Base-by-base conservation (phyloP, 306 rosid genomes). In the Alnus rubra region DNA sequence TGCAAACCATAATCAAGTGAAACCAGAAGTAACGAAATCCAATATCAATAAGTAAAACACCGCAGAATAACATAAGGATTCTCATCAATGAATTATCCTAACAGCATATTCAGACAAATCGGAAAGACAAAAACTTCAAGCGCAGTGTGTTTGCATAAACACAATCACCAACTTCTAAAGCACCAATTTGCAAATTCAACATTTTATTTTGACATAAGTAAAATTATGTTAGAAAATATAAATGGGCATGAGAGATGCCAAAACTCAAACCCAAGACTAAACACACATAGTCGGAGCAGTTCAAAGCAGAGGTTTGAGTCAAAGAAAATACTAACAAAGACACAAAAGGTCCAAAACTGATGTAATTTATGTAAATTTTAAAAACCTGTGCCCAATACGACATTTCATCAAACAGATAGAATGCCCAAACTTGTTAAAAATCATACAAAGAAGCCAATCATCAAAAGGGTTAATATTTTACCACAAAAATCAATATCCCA, bases 1-100 rank as follows among this genome's bases (percentile, higher is more conserved):
- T 83, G 37, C 37, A 53, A 53, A 75, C 45, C 23, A 14, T 67
- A 82, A 64, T 23, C 28, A 65, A 74, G 55, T 1, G 31, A 68
- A n/a, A 44, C 50, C 51, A 42, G 50, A 39, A 39, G 50, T 39
- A 18, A 7, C 51, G 7, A 67, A 39, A 30, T 67, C 8, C 4
- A 65, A 33, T 11, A 44, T 14, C 72, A 23, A 64, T 2, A 4
- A 8, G 9, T 31, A 5, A 3, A 62, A n/a, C 8, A 4, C 2
- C 69, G 31, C n/a, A 31, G 44, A 62, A 42, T 18, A 67, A 18
- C 7, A 18, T 7, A 12, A 44, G 31, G 33, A 67, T 1, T 67
- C 13, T 39, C 23, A 39, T 37, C 72, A 67, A 18, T 3, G 8
- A 35, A 64, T 15, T 67, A 4, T 67, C 72, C 50, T 9, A 15